Conservation (phyloP, 768 basidiomycete species). For the Lentinula detonsa region DNA sequence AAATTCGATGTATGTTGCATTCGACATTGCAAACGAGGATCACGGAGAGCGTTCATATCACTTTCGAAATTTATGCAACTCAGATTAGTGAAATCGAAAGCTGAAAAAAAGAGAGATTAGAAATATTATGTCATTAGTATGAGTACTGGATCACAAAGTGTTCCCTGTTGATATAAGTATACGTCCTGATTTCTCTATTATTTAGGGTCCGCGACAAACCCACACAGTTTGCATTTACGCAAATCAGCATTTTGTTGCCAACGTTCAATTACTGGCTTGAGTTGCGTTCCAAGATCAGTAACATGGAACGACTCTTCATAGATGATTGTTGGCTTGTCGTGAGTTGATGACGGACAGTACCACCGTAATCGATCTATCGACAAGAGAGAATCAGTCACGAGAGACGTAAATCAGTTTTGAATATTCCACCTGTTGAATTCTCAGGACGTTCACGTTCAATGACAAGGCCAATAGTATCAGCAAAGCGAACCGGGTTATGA, state of each 20-base stretch:
- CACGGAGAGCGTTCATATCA: no score
- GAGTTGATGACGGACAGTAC: constrained; percentile 72
- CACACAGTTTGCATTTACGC: constrained; percentile 53
- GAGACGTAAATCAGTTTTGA: background rate
- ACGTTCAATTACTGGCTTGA: constrained; percentile 83
- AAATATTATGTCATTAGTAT: no score
- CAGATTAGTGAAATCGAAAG: no score
- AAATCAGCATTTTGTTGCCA: constrained; percentile 61
- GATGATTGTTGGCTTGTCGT: constrained; percentile 66
- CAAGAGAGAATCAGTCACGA: background rate
- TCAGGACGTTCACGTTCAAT: constrained; percentile 80
- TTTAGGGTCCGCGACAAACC: constrained; percentile 49
- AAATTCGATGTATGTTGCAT: no score
- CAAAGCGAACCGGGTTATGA: constrained; percentile 91
- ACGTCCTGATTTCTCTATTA: constrained; percentile 15
- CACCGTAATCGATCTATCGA: constrained; percentile 79
- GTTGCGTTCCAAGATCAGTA: constrained; percentile 86
- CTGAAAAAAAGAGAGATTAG: no score
- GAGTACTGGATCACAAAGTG: no score
- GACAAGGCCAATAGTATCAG: constrained; percentile 87
- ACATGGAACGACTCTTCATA: constrained; percentile 84
- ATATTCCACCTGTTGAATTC: constrained; percentile 54
- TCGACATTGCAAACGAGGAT: no score
- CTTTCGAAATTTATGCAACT: no score
- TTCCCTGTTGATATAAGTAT: no score